Evolutionary conservation across 1,284 basidiomycete species (phyloP).

Genomic region (Fistulina hepatica): DNA sequence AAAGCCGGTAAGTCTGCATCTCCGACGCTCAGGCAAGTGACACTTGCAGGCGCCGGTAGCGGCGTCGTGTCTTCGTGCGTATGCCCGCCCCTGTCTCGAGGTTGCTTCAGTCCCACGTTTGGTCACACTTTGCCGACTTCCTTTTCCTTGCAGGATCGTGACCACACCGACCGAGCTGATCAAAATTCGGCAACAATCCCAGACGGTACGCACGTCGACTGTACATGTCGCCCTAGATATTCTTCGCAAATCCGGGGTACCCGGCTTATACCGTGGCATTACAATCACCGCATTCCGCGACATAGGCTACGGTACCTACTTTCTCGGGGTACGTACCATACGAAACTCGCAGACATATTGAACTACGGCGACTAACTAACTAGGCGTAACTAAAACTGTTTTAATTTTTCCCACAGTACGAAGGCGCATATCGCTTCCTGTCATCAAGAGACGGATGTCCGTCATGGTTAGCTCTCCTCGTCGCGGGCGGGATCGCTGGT

Average conservation of each 20-base stretch:
- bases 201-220: constrained; percentile 31
- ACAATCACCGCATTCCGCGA: constrained; percentile 65
- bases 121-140: constrained; percentile 4
- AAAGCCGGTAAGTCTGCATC: constrained; percentile 30
- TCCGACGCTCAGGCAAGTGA: constrained; percentile 59
- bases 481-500: constrained; percentile 75
- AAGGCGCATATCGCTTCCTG: constrained; percentile 60
- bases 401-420: constrained; percentile 38
- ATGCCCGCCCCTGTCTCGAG: constrained; percentile 18
- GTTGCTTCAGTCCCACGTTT: constrained; percentile 3
- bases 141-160: constrained; percentile 39
- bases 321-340: constrained; percentile 46
- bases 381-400: not conserved
- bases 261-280: constrained; percentile 70
- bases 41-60: constrained; percentile 66
- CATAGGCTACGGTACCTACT: constrained; percentile 75
- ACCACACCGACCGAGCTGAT: constrained; percentile 77
- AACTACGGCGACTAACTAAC: constrained; percentile 10
- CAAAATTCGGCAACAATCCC: constrained; percentile 75
- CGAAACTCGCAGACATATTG: constrained; percentile 7
- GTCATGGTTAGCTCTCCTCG: constrained; percentile 50
- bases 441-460: constrained; percentile 30
- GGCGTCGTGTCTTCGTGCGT: constrained; percentile 70
- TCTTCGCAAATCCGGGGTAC: constrained; percentile 42
- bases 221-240: constrained; percentile 44